phyloP scores from a whole-genome alignment of 306 rosid species.

The Pyrus pyrifolia region DNA sequence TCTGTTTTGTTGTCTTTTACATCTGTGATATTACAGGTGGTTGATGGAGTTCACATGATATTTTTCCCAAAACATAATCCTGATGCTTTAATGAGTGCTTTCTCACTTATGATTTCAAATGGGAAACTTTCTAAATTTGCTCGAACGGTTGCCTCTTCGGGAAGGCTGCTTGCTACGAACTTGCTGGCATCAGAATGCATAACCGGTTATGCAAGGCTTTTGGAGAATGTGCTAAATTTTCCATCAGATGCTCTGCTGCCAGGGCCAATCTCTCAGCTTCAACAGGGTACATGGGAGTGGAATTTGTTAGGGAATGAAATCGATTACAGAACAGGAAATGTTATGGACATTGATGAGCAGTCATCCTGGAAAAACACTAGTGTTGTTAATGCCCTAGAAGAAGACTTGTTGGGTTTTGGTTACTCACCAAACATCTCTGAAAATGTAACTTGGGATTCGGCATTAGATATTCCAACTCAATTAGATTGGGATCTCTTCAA shows the following conservation, averaged over 20 bases:
- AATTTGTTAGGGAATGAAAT: constrained; percentile 49
- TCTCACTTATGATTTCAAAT: constrained; percentile 71
- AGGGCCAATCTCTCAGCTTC: constrained; percentile 67
- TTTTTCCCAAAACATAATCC: constrained; percentile 68
- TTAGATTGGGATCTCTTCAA: constrained; percentile 69
- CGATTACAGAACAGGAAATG: constrained; percentile 14
- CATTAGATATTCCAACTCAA: constrained; percentile 40
- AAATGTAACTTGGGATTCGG: constrained; percentile 39
- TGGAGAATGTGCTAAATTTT: constrained; percentile 81
- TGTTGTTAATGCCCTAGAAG: constrained; percentile 61
- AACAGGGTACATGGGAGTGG: constrained; percentile 76
- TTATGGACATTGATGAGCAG: constrained; percentile 23
- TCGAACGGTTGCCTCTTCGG: constrained; percentile 67
- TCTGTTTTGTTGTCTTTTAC: background rate
- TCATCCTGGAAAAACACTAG: constrained; percentile 26
- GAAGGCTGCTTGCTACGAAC: constrained; percentile 71
- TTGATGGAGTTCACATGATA: constrained; percentile 68
- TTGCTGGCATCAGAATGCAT: constrained; percentile 79
- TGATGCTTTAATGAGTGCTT: constrained; percentile 68
- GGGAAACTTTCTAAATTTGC: constrained; percentile 86
- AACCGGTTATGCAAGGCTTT: constrained; percentile 68
- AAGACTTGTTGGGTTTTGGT: constrained; percentile 36
- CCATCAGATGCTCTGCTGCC: constrained; percentile 75
- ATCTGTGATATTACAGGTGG: constrained; percentile 43
- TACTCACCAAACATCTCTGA: constrained; percentile 34